Evolutionary conservation across 495 filamentous ascomycete genomes (phyloP), one percentile per base, ranked within the genome.

Genomic region (Penicillium ochrochloron): DNA sequence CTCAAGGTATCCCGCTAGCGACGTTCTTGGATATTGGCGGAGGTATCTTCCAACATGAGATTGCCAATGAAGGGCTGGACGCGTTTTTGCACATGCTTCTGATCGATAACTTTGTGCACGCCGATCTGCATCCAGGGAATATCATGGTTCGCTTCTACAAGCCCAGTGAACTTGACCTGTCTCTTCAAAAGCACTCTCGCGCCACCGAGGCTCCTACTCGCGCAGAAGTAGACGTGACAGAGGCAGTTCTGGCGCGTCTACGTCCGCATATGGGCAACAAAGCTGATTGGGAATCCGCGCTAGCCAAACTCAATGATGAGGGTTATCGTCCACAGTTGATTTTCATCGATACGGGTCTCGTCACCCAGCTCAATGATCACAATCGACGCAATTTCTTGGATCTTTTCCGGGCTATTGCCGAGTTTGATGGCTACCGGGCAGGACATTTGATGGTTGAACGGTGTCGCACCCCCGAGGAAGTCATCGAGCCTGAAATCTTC

Each of bases 111-210:
- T 99, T 99, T 73, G 88, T 97, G 57, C 96, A 99, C 69, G 95
- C 96, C n/a, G 96, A 99, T 76, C 81, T 99, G 11, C 96, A 99
- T 69, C 96, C 96, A 0, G 96, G 96, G 9, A 99, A 99, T 73
- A 98, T 99, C 79, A 98, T 99, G 94, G 96, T 99, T 52, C 92
- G 96, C 62, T 99, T 99, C 78, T 97, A 98, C 78, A 86, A 95
- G 70, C 89, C 93, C 0, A 87, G 87, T 35, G 82, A 88, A 60
- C 84, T 96, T 5, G 81, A 85, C 63, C 78, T 93, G 11, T 82
- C 85, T 21, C 81, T 85, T 41, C 79, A 82, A 69, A 83, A 83
- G 57, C 75, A 82, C 68, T 78, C 76, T 65, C 80, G 82, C 34
- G 78, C 83, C 59, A 79, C 82, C 0, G 77, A 85, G n/a, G 78